phyloP scores from a whole-genome alignment of 78 protist genomes.

The Protostelium mycophagum region DNA sequence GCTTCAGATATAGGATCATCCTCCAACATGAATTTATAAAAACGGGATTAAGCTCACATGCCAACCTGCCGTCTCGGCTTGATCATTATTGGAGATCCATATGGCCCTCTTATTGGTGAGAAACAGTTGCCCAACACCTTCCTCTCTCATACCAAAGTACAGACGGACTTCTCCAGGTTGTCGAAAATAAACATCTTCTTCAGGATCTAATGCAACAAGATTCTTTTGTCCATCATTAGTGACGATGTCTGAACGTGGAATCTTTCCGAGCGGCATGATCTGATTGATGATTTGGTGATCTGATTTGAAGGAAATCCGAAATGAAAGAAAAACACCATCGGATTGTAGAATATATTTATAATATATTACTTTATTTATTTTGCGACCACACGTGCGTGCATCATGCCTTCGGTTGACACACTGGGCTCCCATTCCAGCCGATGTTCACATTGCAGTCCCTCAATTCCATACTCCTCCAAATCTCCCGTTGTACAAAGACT shows the following conservation, averaged over 20 bases:
- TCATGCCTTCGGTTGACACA: no score
- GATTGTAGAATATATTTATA: no score
- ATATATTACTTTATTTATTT: no score
- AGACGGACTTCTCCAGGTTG: neutral
- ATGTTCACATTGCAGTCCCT: no score
- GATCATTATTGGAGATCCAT: neutral
- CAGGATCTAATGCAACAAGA: neutral
- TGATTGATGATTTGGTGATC: no score
- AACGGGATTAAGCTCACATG: neutral
- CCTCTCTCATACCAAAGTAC: neutral
- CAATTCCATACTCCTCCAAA: no score
- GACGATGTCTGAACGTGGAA: neutral
- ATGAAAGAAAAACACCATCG: no score
- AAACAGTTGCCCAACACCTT: neutral
- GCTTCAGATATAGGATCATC: no score
- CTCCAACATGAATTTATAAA: neutral
- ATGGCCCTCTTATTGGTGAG: neutral
- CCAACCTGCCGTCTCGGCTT: neutral
- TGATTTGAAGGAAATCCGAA: no score
- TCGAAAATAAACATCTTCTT: neutral
- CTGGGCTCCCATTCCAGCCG: no score
- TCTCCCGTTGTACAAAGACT: no score
- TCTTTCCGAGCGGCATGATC: neutral
- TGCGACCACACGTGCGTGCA: no score
- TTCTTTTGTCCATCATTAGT: neutral